These are phyloP conservation scores for Scleroderma bovista DNA, from an alignment of 768 basidiomycete genomes.

Conservation along the genomic window DNA sequence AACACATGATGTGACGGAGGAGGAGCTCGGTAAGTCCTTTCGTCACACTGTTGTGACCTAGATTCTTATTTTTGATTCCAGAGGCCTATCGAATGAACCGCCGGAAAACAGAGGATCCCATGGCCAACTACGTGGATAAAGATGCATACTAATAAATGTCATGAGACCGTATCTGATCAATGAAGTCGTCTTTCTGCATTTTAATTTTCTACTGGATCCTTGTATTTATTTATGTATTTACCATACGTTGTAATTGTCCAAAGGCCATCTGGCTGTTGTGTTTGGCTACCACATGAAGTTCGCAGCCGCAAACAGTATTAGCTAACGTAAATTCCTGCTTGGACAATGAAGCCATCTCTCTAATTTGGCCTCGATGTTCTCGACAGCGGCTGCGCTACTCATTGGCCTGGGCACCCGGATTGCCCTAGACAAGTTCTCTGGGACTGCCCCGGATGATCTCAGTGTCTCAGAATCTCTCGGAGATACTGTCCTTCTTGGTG, in stretches of 20 bases:
- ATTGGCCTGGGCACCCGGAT: constrained; percentile 73
- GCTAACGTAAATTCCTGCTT: neutral
- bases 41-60: neutral
- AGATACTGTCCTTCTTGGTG: constrained; percentile 61
- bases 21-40: constrained; percentile 62
- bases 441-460: constrained; percentile 32
- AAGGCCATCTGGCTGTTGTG: neutral
- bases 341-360: constrained; percentile 7
- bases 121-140: constrained; percentile 85
- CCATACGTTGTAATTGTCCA: neutral
- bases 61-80: constrained; percentile 27
- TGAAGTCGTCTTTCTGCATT: neutral
- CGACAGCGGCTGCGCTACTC: constrained; percentile 62
- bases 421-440: constrained; percentile 52
- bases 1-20: constrained; percentile 83
- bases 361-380: constrained; percentile 35
- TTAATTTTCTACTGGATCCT: too few species aligned
- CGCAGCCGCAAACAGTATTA: neutral
- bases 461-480: constrained; percentile 35
- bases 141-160: constrained; percentile 10
- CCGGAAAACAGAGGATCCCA: constrained; percentile 76
- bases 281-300: neutral
- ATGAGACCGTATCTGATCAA: neutral
- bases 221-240: neutral
- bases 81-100: constrained; percentile 88